These are phyloP conservation scores for Leccinum subgranulosum DNA, from an alignment of 768 basidiomycete genomes.

Conservation along the genomic window DNA sequence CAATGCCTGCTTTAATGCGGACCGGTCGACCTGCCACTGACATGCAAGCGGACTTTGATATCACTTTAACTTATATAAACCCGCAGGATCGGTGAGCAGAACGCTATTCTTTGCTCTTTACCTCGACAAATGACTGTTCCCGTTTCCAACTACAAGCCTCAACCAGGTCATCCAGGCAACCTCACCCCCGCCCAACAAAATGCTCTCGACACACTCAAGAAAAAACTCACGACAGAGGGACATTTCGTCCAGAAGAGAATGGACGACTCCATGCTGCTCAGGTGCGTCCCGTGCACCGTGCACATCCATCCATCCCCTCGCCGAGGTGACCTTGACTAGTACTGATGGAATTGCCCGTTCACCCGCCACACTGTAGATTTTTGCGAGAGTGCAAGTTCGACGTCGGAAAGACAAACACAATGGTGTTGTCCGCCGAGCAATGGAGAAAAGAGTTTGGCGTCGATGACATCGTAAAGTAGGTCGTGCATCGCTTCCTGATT, in stretches of 20 bases:
- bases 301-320: conserved; percentile 22
- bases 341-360: neutral
- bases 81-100: too few species aligned
- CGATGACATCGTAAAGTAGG: conserved; percentile 68
- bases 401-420: conserved; percentile 72
- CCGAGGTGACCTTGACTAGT: conserved; percentile 9
- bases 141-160: conserved; percentile 53
- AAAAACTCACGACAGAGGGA: conserved; percentile 58
- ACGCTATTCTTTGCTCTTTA: too few species aligned
- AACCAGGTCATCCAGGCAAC: conserved; percentile 78
- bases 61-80: too few species aligned
- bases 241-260: conserved; percentile 61
- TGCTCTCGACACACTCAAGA: conserved; percentile 65
- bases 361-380: conserved; percentile 52
- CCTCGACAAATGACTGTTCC: too few species aligned
- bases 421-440: conserved; percentile 78
- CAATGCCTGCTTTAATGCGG: too few species aligned
- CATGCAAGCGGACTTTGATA: too few species aligned
- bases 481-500: neutral
- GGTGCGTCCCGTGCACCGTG: conserved; percentile 27
- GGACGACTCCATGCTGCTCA: conserved; percentile 67
- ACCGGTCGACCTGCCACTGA: too few species aligned
- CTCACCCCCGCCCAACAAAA: conserved; percentile 59
- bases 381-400: conserved; percentile 93
- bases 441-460: conserved; percentile 89